phyloP scores from a whole-genome alignment of 1,284 basidiomycete genomes.

The Porodaedalea pini region DNA sequence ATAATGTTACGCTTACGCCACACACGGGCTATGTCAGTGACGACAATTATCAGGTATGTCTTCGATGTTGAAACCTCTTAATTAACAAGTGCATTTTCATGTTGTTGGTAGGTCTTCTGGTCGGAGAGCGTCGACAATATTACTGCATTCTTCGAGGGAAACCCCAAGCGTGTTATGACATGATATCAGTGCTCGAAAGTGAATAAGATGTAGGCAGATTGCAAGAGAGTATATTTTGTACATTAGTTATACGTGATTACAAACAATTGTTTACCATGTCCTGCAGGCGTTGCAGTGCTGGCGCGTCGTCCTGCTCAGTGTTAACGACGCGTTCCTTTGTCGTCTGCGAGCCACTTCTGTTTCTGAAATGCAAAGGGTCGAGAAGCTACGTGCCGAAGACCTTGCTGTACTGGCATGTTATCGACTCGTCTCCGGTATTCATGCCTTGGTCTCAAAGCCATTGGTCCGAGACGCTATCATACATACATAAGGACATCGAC shows the following conservation, averaged over 20 bases:
- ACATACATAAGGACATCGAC: slow-evolving; percentile 20
- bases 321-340: background rate
- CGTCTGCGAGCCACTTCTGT: background rate
- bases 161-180: slow-evolving; percentile 24
- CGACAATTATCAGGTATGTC: slow-evolving; percentile 43
- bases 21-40: slow-evolving; percentile 59
- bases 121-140: slow-evolving; percentile 51
- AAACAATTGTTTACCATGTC: background rate
- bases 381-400: slow-evolving; percentile 1
- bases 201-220: background rate
- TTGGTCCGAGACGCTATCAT: slow-evolving; percentile 13
- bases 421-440: slow-evolving; percentile 13
- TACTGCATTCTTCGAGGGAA: slow-evolving; percentile 41
- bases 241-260: background rate
- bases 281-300: too few relatives aligned
- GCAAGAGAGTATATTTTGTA: background rate
- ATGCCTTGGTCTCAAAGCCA: background rate
- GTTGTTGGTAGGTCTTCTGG: slow-evolving; percentile 28
- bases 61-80: background rate
- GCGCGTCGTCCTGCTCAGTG: background rate
- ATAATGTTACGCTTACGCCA: slow-evolving; percentile 55
- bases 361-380: slow-evolving; percentile 15
- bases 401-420: slow-evolving; percentile 22
- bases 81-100: background rate
- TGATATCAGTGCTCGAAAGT: background rate